Base-by-base conservation (phyloP, 768 basidiomycete genomes). In the Mycena olivaceomarginata region DNA sequence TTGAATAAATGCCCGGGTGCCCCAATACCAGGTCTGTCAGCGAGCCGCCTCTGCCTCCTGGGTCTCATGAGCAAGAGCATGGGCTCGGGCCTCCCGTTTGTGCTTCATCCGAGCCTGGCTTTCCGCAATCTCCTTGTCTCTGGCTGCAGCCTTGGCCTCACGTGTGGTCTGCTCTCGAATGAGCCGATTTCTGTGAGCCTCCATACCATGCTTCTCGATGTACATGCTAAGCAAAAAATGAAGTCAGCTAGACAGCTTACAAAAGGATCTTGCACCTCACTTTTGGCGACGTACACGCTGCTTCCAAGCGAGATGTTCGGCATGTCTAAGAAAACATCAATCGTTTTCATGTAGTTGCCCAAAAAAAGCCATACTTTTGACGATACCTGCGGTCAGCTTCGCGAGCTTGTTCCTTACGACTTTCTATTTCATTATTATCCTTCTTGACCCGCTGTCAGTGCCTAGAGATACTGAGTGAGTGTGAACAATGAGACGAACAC, bases 241-340 rank as follows among this genome's bases (percentile, higher is more conserved):
- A n/a, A n/a, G n/a, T n/a, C n/a, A n/a, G n/a, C n/a, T n/a, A n/a
- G n/a, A n/a, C n/a, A n/a, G n/a, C n/a, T n/a, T n/a, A 56, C 11
- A 25, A 8, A 25, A 56, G 5, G 22, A 6, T 22, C 53, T 56
- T n/a, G 7, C 12, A 20, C 8, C 63, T 40, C 18, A 67, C 66
- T 53, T 40, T 53, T 48, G 45, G 25, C 66, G 66, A 11, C 66
- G 66, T n/a, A 48, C 5, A 18, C 66, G 66, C 48, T 48, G 46
- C 41, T 67, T 48, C 31, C 25, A 53, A 5, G 66, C 66, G 5
- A 67, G 25, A 1, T 18, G 18, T 8, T 48, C 5, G 45, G 46
- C 66, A n/a, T 67, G 45, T 53, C 66, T 67, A 18, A 2, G 63
- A 60, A 18, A 56, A 22, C n/a, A 56, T 20, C n/a, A n/a, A n/a